Percentiles rank a stretch among this genome's conserved stretches.
These are phyloP conservation scores for Moesziomyces sp. DNA, from an alignment of 1,284 basidiomycete species.

Conservation along the genomic window DNA sequence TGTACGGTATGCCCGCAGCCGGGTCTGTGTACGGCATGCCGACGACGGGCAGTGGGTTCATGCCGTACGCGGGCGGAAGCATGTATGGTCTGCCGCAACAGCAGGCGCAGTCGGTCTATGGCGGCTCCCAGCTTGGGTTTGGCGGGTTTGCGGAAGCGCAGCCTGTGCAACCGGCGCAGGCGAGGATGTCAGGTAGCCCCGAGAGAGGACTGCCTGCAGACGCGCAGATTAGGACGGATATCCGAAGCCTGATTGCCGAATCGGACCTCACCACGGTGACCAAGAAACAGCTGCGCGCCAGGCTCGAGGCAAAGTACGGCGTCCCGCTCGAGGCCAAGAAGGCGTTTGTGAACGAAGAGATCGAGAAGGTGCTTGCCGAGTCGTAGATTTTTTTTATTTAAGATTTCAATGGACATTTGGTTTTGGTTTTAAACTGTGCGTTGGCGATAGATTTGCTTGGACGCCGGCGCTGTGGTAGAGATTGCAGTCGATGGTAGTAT, in stretches of 20 bases:
- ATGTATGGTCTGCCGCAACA: constrained; percentile 48
- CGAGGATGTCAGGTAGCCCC: constrained; percentile 10
- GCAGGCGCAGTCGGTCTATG: constrained; percentile 44
- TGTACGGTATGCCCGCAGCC: constrained; percentile 43
- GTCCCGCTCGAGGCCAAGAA: constrained; percentile 59
- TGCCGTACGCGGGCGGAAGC: constrained; percentile 42
- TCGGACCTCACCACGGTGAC: constrained; percentile 61
- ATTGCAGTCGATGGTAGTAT: no score
- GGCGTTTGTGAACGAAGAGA: constrained; percentile 60
- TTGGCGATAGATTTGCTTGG: no score
- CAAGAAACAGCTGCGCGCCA: constrained; percentile 59
- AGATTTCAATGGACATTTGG: no score
- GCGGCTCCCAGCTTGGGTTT: constrained; percentile 41
- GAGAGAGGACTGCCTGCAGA: constrained; percentile 49
- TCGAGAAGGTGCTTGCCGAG: constrained; percentile 52
- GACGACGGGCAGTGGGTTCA: constrained; percentile 33
- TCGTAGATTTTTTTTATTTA: no score
- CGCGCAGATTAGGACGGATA: constrained; percentile 55
- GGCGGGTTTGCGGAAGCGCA: constrained; percentile 13
- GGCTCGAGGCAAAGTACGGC: constrained; percentile 56
- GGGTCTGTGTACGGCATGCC: constrained; percentile 34
- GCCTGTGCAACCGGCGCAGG: constrained; percentile 11
- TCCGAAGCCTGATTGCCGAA: constrained; percentile 57
- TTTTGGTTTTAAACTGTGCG: no score
- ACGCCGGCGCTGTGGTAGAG: no score